Evolutionary conservation across 1,139 yeast species (phyloP), one percentile per base, ranked within the genome.

Genomic region (Candida sanyaensis): DNA sequence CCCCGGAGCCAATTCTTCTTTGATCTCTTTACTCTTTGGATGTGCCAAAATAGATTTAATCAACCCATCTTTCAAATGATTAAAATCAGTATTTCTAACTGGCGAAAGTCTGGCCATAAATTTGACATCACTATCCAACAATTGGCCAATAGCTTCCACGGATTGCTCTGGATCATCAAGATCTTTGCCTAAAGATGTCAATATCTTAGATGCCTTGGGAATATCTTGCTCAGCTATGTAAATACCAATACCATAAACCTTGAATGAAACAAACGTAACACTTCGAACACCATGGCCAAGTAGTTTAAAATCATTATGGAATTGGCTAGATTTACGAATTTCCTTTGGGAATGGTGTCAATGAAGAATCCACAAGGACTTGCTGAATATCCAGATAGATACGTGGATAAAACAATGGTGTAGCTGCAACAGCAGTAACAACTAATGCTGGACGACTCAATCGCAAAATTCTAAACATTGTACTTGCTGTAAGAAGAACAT

Each of bases 1-100:
- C 1, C 91, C 92, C 0, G 59, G 55, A 4, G 71, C 71, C 6
- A 85, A 64, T 45, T 61, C 53, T 50, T 73, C 74, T 30, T 70
- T 63, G 31, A 57, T 47, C 5, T 61, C 57, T 51, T 73, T 75
- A 47, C 77, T 71, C 51, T 66, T 63, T 1, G 83, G 80, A 57
- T 80, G 80, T 28, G 85, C 83, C 62, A 83, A 73, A 43, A 86
- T 77, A 2, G 96, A 84, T 60, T 93, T 86, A 48, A 90, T 81
- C 54, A 93, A 80, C 0, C 98, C 98, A 61, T 93, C 98, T 57
- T 88, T 81, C 63, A 93, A 69, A 64, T 93, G 98, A 53, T 83
- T 83, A 65, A 87, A 89, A 65, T 92, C 97, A 1, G 98, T 92
- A 63, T 88, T 89, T 61, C 96, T 79, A 9, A 87, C 84, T 0